Percentiles rank a stretch among this genome's conserved stretches.
Evolutionary conservation across 495 filamentous ascomycete species (phyloP).

Genomic region (Xylaria telfairii): DNA sequence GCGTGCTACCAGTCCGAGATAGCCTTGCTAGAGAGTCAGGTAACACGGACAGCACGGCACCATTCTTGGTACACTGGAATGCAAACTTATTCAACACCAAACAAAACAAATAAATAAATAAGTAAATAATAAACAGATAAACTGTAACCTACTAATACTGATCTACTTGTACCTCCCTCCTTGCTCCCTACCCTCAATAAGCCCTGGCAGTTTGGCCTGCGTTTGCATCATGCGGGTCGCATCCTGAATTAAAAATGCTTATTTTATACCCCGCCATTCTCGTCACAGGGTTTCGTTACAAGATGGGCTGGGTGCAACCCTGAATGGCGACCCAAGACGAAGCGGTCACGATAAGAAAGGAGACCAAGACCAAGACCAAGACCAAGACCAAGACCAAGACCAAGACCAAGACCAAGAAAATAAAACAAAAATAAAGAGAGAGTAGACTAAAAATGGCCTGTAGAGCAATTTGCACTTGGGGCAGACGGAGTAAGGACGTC

Average conservation of each 20-base stretch:
- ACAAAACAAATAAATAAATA: neutral
- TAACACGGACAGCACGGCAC: neutral
- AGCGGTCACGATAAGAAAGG: neutral
- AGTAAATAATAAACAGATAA: no score
- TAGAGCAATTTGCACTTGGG: neutral
- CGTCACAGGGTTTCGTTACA: conserved; percentile 11
- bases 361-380: no score
- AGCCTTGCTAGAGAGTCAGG: neutral
- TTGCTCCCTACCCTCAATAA: conserved; percentile 15
- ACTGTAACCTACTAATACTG: no score
- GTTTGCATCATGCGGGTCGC: conserved; percentile 26
- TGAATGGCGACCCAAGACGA: neutral
- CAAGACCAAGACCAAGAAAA: neutral
- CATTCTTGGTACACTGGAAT: no score
- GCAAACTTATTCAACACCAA: neutral
- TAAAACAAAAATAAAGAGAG: neutral
- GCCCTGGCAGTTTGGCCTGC: neutral
- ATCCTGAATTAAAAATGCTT: conserved; percentile 16
- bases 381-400: no score
- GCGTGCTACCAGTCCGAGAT: no score
- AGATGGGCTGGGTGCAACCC: neutral
- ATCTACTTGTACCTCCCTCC: no score
- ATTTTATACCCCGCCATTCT: conserved; percentile 1
- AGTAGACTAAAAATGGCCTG: neutral
- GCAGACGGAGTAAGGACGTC: neutral